Evolutionary conservation across 768 basidiomycete genomes (phyloP).

Genomic region (Infundibulicybe gibba): DNA sequence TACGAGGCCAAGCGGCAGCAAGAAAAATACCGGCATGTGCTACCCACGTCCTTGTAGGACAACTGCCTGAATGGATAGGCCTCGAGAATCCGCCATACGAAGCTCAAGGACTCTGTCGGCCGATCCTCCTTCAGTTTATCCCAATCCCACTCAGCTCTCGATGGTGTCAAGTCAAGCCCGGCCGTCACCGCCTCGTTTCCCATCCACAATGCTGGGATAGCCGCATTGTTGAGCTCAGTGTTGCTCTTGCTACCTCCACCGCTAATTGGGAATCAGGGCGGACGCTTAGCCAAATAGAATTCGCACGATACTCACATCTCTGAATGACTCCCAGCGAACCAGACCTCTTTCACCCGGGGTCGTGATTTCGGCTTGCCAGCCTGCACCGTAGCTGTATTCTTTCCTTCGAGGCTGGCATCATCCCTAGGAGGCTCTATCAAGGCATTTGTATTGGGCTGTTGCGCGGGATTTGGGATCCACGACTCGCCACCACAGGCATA

Average conservation of each 20-base stretch:
- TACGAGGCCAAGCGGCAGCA: not conserved
- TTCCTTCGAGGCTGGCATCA: too few species aligned
- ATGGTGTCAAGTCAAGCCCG: not conserved
- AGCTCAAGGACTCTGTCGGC: not conserved
- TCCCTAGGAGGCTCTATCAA: slow-evolving; percentile 2
- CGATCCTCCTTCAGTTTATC: not conserved
- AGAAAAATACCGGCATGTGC: not conserved
- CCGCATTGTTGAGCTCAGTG: not conserved
- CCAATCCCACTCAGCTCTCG: not conserved
- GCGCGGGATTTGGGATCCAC: slow-evolving; percentile 19
- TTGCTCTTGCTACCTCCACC: not conserved
- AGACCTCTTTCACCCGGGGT: slow-evolving; percentile 31
- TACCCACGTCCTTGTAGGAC: not conserved
- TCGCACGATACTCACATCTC: slow-evolving; percentile 24
- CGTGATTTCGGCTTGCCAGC: not conserved
- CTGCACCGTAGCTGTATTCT: too few species aligned
- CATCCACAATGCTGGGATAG: not conserved
- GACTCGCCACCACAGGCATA: slow-evolving; percentile 13
- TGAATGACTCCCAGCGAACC: slow-evolving; percentile 37
- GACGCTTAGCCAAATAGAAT: not conserved
- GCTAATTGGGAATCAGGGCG: not conserved
- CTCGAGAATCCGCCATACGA: not conserved
- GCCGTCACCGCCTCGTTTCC: not conserved
- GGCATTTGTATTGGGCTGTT: slow-evolving; percentile 1
- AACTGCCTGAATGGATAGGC: not conserved